Evolutionary conservation across 768 basidiomycete genomes (phyloP), one percentile per base, ranked within the genome.

Genomic region (Calocera viscosa): DNA sequence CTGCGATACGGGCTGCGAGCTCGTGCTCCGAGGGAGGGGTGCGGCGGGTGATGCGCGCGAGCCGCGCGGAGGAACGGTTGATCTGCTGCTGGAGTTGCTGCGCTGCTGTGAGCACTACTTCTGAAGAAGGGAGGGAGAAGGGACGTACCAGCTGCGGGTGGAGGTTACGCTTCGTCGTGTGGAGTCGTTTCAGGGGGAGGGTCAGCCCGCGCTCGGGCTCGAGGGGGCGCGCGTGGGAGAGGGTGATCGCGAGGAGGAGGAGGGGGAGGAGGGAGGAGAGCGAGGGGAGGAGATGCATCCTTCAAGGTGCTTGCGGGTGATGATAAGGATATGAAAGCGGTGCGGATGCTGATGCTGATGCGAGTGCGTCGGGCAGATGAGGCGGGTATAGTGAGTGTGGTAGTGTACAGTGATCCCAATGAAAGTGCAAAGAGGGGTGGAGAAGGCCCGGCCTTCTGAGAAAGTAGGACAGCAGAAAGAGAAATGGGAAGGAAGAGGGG

Each of bases 71-170:
- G 65, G 81, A 80, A 64, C 83, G 85, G 75, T 89, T 90, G 69
- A 87, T 82, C 71, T 85, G 80, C 75, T 87, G 89, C 74, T 90
- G 88, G 35, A 86, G 75, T 49, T 81, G 74, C 89, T 91, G 72
- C 24, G 30, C 24, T 19, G 43, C 7, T 47, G 43, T 17, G 8
- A 47, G 43, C 39, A 40, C 67, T n/a, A 40, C 16, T 30, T 64
- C 40, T 19, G 24, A 24, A 5, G n/a, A n/a, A 66, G 1, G 64
- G 19, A 1, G 28, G 60, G 14, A 30, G 43, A 63, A 22, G 26
- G 28, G 12, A 74, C 82, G 41, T 66, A 82, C 82, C 65, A 82
- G 65, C 66, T 76, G 77, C 32, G 82, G 80, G 67, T 82, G 79
- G 30, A 80, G 64, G 67, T 76, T 77, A 32, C 73, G 71, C 26